Conservation (phyloP, 345 rosid genomes). For the Bruguiera gymnorhiza region DNA sequence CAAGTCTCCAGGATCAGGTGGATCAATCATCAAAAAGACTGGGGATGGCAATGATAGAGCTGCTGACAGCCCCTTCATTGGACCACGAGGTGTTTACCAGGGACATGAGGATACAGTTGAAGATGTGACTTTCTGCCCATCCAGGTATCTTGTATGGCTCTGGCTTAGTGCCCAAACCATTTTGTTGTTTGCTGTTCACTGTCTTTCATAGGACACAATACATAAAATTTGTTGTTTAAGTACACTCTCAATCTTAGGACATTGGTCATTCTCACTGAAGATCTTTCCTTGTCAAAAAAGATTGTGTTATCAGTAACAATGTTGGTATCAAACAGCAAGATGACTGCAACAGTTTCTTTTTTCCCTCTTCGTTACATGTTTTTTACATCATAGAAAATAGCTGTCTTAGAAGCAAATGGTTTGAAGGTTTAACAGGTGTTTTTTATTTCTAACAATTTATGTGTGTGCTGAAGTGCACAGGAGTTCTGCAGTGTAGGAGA, state of each 20-base stretch:
- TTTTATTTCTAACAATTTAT: conserved; percentile 26
- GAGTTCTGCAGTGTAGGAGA: conserved; percentile 99
- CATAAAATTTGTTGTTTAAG: no score
- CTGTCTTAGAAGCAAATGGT: no score
- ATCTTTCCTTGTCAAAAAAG: no score
- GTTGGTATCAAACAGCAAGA: no score
- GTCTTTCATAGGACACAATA: not conserved
- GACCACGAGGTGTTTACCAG: conserved; percentile 87
- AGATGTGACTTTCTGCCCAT: conserved; percentile 93
- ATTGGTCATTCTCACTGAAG: no score
- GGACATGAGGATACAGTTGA: conserved; percentile 99
- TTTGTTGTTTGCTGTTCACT: not conserved
- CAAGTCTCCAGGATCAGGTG: conserved; percentile 70
- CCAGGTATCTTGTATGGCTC: conserved; percentile 56
- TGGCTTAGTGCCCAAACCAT: not conserved
- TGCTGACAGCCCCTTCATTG: conserved; percentile 66
- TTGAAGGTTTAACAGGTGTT: not conserved
- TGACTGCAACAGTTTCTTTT: no score
- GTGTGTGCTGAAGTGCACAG: conserved; percentile 62
- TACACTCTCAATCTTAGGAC: no score
- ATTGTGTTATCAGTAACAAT: no score
- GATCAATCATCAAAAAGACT: conserved; percentile 62
- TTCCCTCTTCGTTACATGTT: no score
- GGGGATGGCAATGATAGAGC: conserved; percentile 68
- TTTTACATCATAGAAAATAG: no score